Evolutionary conservation across 192 early-diverging fungal species (phyloP).

Genomic region (Linnemannia exigua): DNA sequence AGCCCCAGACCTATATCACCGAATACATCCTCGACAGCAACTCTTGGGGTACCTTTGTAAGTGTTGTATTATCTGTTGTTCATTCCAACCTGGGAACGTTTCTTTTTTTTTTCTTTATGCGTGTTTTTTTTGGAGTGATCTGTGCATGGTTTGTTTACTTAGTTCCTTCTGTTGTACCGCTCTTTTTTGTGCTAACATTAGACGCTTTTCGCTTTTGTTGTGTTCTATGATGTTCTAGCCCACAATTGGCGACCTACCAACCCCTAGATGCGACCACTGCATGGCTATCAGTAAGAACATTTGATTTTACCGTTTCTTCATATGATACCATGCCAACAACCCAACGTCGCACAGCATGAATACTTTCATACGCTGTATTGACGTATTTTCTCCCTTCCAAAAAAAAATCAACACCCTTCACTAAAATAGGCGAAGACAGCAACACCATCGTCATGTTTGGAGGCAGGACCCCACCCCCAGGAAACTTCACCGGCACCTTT

Average conservation of each 20-base stretch:
- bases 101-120: background rate
- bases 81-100: background rate
- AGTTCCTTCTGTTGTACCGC: background rate
- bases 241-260: background rate
- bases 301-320: background rate
- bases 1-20: background rate
- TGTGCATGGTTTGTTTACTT: background rate
- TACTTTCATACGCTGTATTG: background rate
- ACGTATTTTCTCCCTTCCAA: background rate
- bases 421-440: conserved; percentile 8
- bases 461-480: conserved; percentile 6
- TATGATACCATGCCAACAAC: background rate
- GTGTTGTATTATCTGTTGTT: too few relatives aligned
- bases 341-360: background rate
- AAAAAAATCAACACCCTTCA: background rate
- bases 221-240: background rate
- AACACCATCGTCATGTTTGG: conserved; percentile 14
- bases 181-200: background rate
- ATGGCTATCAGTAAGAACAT: conserved; percentile 5
- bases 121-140: background rate
- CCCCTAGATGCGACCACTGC: conserved; percentile 3
- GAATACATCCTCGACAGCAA: background rate
- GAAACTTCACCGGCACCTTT: background rate
- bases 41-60: conserved; percentile 1
- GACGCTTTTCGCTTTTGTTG: background rate